Percentiles rank a stretch among this genome's conserved stretches.
Evolutionary conservation across 352 stramenopile species (phyloP).

Genomic region (Lagenidium sp.): DNA sequence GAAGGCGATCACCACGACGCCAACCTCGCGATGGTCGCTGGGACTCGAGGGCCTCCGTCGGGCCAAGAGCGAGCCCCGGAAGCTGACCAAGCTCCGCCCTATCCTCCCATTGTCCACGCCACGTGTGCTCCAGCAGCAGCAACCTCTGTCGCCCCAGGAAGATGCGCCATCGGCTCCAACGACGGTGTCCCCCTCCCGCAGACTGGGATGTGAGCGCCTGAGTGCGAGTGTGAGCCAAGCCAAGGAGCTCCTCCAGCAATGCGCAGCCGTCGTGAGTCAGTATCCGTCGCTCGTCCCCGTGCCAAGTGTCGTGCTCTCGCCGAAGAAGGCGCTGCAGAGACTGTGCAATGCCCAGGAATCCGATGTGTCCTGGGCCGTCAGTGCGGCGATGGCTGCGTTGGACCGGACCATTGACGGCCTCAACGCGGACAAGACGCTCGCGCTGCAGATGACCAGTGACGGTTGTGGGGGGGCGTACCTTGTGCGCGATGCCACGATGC

Average conservation of each 20-base stretch:
- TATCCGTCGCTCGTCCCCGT: constrained; percentile 19
- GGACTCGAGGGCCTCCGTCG: constrained; percentile 10
- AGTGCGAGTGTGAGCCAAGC: constrained; percentile 14
- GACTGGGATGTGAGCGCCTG: constrained; percentile 3
- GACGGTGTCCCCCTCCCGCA: not conserved
- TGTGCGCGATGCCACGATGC: constrained; percentile 14
- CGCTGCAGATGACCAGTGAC: constrained; percentile 64
- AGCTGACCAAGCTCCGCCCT: constrained; percentile 5
- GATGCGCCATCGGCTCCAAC: not conserved
- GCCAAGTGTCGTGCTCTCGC: constrained; percentile 1
- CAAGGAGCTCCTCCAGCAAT: constrained; percentile 16
- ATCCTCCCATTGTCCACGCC: not conserved
- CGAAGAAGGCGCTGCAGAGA: too few species aligned
- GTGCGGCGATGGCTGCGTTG: constrained; percentile 30
- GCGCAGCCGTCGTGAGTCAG: constrained; percentile 11
- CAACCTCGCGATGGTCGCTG: not conserved
- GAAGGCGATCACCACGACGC: not conserved
- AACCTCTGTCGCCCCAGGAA: not conserved
- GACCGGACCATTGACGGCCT: constrained; percentile 30
- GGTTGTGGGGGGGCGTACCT: constrained; percentile 77
- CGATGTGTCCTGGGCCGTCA: constrained; percentile 33
- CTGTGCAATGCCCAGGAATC: too few species aligned
- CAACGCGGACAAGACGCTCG: constrained; percentile 16
- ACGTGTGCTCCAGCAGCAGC: too few species aligned
- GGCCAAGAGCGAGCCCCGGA: constrained; percentile 12